Evolutionary conservation across 768 basidiomycete genomes (phyloP), one percentile per base, ranked within the genome.

Genomic region (Rhodotorula graminis): DNA sequence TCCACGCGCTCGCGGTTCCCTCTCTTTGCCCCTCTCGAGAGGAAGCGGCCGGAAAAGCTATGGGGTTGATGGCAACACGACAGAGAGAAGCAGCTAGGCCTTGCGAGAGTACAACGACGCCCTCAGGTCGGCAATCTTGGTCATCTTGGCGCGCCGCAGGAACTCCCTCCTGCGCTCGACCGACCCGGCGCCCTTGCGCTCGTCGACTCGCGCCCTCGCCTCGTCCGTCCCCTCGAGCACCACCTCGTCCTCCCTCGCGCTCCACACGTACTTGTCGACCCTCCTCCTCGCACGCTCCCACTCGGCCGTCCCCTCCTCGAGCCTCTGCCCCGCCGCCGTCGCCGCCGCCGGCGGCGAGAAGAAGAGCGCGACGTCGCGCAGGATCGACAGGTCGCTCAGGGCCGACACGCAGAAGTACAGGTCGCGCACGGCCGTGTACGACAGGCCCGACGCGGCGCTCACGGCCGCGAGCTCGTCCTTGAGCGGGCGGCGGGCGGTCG

Each of bases 161-260:
- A 70, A 49, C 19, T 16, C 19, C 57, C 52, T 53, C 40, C 67
- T 31, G n/a, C 9, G 18, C 42, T 56, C 52, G 16, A 44, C 25
- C 23, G 50, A 19, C 9, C 53, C 53, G 9, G 6, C 5, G 27
- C 42, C 61, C 46, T 63, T 69, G 21, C 23, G 47, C 61, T 47
- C 31, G 23, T 44, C 55, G 19, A 63, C 23, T 12, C 12, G 16
- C 31, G 5, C 23, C 19, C 57, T 33, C 57, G 44, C 56, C 57
- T 57, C 33, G 25, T 59, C 47, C 33, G 61, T 64, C 47, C 68
- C 68, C n/a, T 57, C 61, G 23, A 69, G 61, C 31, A 69, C 53
- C 7, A n/a, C 10, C 57, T 21, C 40, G 55, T 69, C 68, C 18
- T 69, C 68, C 3, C 49, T 40, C 31, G 46, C 42, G 27, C 16